A percentile compares a stretch with the other conserved stretches of the same genome.
Evolutionary conservation across 2,329 filamentous ascomycete species (phyloP).

Genomic region (Elsinoe fawcettii): DNA sequence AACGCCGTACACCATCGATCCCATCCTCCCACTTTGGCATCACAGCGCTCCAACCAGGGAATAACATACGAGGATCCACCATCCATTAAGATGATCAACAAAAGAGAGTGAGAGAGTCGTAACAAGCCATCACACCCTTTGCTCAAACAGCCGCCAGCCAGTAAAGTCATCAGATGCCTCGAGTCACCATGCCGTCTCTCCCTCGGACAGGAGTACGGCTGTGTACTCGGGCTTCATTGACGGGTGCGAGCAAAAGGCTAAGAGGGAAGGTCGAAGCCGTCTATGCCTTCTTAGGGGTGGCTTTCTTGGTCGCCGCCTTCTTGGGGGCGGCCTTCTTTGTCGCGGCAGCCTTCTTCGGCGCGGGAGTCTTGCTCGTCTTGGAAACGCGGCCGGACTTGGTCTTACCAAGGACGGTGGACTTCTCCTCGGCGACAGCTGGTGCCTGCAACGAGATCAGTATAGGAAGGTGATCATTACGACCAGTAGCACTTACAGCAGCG

Average conservation of each 20-base stretch:
- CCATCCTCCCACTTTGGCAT: constrained; percentile 9
- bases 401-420: constrained; percentile 64
- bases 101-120: constrained; percentile 11
- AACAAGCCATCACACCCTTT: constrained; percentile 12
- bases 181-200: background rate
- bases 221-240: background rate
- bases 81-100: background rate
- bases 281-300: constrained; percentile 28
- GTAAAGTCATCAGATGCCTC: background rate
- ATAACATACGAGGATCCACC: background rate
- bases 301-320: constrained; percentile 39
- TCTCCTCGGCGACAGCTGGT: constrained; percentile 56
- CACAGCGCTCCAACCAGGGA: background rate
- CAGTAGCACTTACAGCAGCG: constrained; percentile 24
- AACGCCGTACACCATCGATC: constrained; percentile 11
- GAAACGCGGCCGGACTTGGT: constrained; percentile 81
- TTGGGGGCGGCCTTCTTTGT: constrained; percentile 38
- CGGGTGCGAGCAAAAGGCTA: background rate
- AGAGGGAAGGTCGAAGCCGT: constrained; percentile 13
- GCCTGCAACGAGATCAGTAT: constrained; percentile 37
- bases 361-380: constrained; percentile 52
- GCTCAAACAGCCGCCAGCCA: background rate
- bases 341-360: constrained; percentile 34
- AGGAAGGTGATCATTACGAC: background rate
- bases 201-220: background rate